Conservation (phyloP, 192 early-diverging fungal species). For the Tieghemiomyces parasiticus region DNA sequence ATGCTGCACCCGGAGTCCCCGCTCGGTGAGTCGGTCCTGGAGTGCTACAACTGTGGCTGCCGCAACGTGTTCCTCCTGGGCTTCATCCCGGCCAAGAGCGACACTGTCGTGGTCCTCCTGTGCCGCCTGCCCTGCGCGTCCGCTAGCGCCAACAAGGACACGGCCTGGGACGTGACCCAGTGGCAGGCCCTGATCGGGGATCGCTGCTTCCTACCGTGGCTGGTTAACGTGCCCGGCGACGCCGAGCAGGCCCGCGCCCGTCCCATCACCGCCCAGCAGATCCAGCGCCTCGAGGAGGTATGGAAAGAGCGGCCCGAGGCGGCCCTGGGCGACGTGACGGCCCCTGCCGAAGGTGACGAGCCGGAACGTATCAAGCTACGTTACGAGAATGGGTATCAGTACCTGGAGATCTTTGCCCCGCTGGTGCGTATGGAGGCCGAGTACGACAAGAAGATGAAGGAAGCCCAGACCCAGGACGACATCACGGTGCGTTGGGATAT, state of each 20-base stretch:
- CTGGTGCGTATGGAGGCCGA: constrained; percentile 92
- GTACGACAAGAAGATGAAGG: constrained; percentile 73
- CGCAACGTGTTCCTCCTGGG: constrained; percentile 93
- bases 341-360: constrained; percentile 59
- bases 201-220: constrained; percentile 85
- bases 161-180: constrained; percentile 91
- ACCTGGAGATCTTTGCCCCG: constrained; percentile 90
- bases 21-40: constrained; percentile 84
- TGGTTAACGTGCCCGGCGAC: constrained; percentile 79
- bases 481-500: constrained; percentile 94
- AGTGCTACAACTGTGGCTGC: constrained; percentile 96
- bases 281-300: constrained; percentile 72
- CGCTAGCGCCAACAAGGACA: constrained; percentile 76
- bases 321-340: constrained; percentile 66
- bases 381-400: constrained; percentile 96
- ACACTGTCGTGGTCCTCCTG: constrained; percentile 92
- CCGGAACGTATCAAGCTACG: constrained; percentile 67
- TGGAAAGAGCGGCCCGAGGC: constrained; percentile 71
- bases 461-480: constrained; percentile 90
- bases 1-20: constrained; percentile 82
- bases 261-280: constrained; percentile 67
- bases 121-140: constrained; percentile 91
- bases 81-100: constrained; percentile 96
- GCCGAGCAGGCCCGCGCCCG: constrained; percentile 73
- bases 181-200: constrained; percentile 97